Evolutionary conservation across 768 basidiomycete species (phyloP).

Genomic region (Pisolithus microcarpus): DNA sequence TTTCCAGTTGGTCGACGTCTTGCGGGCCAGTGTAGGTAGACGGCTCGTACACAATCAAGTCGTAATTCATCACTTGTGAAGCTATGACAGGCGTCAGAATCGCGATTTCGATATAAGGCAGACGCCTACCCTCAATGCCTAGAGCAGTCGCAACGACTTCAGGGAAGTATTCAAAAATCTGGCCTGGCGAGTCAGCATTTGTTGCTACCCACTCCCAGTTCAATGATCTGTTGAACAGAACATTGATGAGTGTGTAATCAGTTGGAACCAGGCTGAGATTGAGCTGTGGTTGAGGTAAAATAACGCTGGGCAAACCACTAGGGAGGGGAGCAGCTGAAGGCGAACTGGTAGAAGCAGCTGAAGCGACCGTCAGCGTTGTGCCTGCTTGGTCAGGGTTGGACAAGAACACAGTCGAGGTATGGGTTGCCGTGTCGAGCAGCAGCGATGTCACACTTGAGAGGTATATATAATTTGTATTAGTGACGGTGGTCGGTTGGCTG

Average conservation of each 20-base stretch:
- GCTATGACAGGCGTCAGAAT: conserved; percentile 28
- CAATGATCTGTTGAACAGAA: conserved; percentile 55
- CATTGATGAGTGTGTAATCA: conserved; percentile 47
- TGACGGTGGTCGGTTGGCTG: conserved; percentile 3
- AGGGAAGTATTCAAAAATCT: conserved; percentile 74
- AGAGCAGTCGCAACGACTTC: conserved; percentile 41
- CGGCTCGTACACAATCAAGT: conserved; percentile 67
- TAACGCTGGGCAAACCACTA: conserved; percentile 49
- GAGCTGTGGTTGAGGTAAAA: conserved; percentile 37
- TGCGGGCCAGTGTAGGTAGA: conserved; percentile 39
- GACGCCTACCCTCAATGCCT: conserved; percentile 32
- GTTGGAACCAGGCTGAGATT: conserved; percentile 24
- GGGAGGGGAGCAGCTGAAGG: conserved; percentile 41
- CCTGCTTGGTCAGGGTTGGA: conserved; percentile 34
- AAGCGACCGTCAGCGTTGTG: conserved; percentile 22
- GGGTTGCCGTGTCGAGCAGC: conserved; percentile 18
- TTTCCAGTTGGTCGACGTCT: conserved; percentile 50
- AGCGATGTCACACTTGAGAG: conserved; percentile 29
- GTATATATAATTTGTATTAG: conserved; percentile 27
- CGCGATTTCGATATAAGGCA: conserved; percentile 10
- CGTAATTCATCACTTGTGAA: conserved; percentile 39
- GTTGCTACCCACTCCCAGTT: conserved; percentile 65
- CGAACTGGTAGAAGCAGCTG: conserved; percentile 16
- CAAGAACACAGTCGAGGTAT: conserved; percentile 17
- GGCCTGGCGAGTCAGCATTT: conserved; percentile 51